Evolutionary conservation across 345 rosid genomes (phyloP), one percentile per base, ranked within the genome.

Genomic region (Eucalyptus tenuipes): DNA sequence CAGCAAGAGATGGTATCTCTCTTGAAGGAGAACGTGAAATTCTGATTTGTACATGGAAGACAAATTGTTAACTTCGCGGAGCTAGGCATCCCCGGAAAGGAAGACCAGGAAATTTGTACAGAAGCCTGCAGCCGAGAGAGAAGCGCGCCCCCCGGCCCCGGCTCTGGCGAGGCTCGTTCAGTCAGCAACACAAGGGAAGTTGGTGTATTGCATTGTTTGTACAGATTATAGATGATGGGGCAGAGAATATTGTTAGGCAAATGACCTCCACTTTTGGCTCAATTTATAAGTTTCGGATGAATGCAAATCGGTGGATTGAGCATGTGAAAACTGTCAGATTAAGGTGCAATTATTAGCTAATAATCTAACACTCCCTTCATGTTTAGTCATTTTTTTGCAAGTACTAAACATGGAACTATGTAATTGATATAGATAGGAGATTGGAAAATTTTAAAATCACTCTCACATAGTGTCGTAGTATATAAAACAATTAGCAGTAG

Each of bases 1-100:
- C 99, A 97, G 99, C 99, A 97, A 96, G 96, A 93, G 91, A 91
- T 95, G 24, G 96, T 96, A 33, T 88, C 92, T 68, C 94, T 93
- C 93, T 87, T 96, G 96, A 96, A 97, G 94, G 96, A 94, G 79
- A 94, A 93, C 47, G 17, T 92, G 48, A 96, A 94, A 85, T 97
- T 97, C 90, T 95, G 93, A 95, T 40, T 10, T 20, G 47, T 40
- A 6, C 82, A 11, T 40, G 82, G 82, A 37, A 40, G 82, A 37
- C 47, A 42, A 37, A 75, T 40, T 22, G 15, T 75, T 20, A 75
- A 40, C 82, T 75, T 3, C 7, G 15, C 16, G 14, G 42, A 75
- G 47, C 15, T 37, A 20, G 44, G 33, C 80, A 20, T 33, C 42
- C 80, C 33, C 4, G 24, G 25, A 68, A 68, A 68, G 45, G 82